Base-by-base conservation (phyloP, 805 yeast species). In the Candida pseudofarinosa region DNA sequence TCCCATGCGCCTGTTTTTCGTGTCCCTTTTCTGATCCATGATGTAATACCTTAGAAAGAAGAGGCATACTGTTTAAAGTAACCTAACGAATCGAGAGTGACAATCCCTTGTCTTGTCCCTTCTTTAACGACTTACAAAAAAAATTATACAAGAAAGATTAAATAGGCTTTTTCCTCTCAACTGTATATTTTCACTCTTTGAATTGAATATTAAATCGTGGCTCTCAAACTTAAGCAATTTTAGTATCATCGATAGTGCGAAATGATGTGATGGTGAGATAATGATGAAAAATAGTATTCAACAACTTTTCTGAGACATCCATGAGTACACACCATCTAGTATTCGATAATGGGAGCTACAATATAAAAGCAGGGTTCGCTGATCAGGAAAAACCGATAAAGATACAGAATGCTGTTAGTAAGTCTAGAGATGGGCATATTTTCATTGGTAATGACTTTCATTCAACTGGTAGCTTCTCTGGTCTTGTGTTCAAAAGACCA, bases 261-360 rank as follows among this genome's bases (percentile, higher is more conserved):
- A 23, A 23, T 23, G 28, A 23, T 23, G 28, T 23, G 28, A 23
- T 23, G 6, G 28, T 23, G 10, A 7, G 28, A 7, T 23, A 10
- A 23, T 23, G 10, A 23, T 23, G 28, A 23, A 23, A 23, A 23
- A 23, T 23, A 23, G 28, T 23, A 23, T 23, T 7, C 28, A 23
- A 23, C 6, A 7, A 23, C 28, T 7, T 7, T 23, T 23, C 28
- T 23, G 28, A 23, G 28, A 23, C 28, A 23, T 32, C 34, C 14
- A 46, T 42, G 45, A 32, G 38, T 20, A 48, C 47, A 35, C 52
- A 52, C 42, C 46, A 58, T 50, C 49, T 91, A 19, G 79, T 93
- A 3, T 64, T 93, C 13, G 99, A 93, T 55, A 93, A 93, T 69
- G 99, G 99, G 1, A 82, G 96, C 0, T 86, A 86, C 57, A 79